phyloP scores from a whole-genome alignment of 2,329 filamentous ascomycete species.

The Arthrobotrys iridis region DNA sequence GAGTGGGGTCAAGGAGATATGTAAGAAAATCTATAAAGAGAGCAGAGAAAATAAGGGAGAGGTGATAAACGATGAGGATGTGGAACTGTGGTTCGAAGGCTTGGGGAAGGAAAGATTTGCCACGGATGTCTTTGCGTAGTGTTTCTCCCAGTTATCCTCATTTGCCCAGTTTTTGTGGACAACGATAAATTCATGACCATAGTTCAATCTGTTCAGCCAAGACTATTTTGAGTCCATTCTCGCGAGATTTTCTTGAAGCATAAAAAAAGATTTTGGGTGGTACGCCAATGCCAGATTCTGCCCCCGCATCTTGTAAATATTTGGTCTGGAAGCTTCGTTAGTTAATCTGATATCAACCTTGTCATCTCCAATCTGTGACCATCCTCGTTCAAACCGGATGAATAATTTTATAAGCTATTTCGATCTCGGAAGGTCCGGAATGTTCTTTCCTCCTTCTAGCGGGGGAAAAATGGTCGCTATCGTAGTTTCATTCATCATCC shows the following conservation, averaged over 20 bases:
- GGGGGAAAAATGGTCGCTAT: background rate
- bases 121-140: conserved; percentile 63
- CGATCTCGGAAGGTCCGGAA: conserved; percentile 42
- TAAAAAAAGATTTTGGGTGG: too few relatives aligned
- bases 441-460: conserved; percentile 24
- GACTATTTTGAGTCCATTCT: too few relatives aligned
- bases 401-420: background rate
- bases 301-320: too few relatives aligned
- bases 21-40: conserved; percentile 64
- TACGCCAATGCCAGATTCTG: too few relatives aligned
- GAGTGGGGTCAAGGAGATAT: conserved; percentile 62
- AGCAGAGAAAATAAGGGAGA: conserved; percentile 59
- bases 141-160: background rate
- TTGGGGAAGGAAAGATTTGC: conserved; percentile 65
- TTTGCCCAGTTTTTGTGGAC: background rate
- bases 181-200: too few relatives aligned
- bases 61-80: conserved; percentile 61
- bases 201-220: too few relatives aligned
- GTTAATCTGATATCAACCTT: background rate
- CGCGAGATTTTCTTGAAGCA: too few relatives aligned
- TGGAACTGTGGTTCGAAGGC: conserved; percentile 64
- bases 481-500: too few relatives aligned
- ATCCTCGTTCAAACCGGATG: conserved; percentile 8
- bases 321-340: too few relatives aligned
- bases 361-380: conserved; percentile 22